Percentiles rank a stretch among this genome's conserved stretches.
Conservation (phyloP, 2,329 filamentous ascomycete species). For the Bipolaris zeicola region DNA sequence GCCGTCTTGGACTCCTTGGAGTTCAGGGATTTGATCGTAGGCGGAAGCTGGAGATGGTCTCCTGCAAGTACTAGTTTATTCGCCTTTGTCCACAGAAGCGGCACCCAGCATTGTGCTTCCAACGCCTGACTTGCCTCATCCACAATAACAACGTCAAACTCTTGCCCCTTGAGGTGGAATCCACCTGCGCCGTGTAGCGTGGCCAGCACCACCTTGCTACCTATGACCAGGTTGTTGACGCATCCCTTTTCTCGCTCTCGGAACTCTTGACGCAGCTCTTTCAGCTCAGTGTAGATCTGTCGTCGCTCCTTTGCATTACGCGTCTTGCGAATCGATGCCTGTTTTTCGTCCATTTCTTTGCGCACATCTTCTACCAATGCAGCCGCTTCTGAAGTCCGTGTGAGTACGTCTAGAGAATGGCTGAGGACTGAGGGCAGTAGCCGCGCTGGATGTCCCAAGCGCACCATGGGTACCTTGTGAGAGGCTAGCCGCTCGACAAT, state of each 20-base stretch:
- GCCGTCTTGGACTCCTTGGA: constrained; percentile 46
- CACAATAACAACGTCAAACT: constrained; percentile 92
- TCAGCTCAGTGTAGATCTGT: constrained; percentile 83
- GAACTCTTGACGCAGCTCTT: constrained; percentile 85
- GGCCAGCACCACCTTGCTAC: constrained; percentile 86
- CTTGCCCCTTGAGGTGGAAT: constrained; percentile 75
- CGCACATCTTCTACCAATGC: constrained; percentile 88
- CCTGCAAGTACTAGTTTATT: constrained; percentile 89
- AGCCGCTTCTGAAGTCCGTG: constrained; percentile 86
- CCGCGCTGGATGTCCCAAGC: constrained; percentile 90
- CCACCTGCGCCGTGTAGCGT: constrained; percentile 93
- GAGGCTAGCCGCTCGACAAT: constrained; percentile 90
- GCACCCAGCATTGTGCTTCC: constrained; percentile 97
- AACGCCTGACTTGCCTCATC: constrained; percentile 96
- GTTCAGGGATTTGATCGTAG: constrained; percentile 83
- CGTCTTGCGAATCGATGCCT: constrained; percentile 86
- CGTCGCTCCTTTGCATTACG: constrained; percentile 77
- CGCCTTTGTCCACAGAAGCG: constrained; percentile 71
- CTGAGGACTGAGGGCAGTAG: constrained; percentile 85
- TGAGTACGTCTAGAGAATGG: constrained; percentile 90
- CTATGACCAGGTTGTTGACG: constrained; percentile 73
- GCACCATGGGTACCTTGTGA: constrained; percentile 83
- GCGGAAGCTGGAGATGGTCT: constrained; percentile 91
- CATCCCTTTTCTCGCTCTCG: constrained; percentile 82
- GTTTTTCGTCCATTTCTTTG: constrained; percentile 90